Conservation (phyloP, 148 eudicot species). For the Beta vulgaris region DNA sequence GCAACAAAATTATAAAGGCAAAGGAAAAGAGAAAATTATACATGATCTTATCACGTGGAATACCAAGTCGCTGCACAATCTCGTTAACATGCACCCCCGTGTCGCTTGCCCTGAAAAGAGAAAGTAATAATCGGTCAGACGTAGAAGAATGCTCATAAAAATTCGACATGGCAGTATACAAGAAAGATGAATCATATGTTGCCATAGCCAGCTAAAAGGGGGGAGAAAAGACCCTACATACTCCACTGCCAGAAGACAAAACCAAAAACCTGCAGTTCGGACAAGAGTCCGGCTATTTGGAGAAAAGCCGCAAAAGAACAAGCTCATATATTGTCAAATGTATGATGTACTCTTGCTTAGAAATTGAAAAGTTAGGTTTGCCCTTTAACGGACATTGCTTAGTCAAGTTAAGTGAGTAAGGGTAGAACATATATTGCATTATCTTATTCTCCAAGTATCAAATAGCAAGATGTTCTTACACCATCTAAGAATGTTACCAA, state of each 20-base stretch:
- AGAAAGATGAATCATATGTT: neutral
- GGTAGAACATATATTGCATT: too few species aligned
- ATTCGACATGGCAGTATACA: neutral
- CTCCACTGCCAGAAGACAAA: neutral
- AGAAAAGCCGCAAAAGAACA: too few species aligned
- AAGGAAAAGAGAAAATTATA: slow-evolving; percentile 20
- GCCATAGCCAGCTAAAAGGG: neutral
- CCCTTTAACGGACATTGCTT: too few species aligned
- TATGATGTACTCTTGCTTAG: too few species aligned
- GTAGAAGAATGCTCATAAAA: neutral
- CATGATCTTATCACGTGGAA: slow-evolving; percentile 59
- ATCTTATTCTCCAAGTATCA: too few species aligned
- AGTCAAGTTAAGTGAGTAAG: too few species aligned
- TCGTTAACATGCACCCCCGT: slow-evolving; percentile 57
- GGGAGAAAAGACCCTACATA: neutral
- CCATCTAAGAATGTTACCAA: neutral
- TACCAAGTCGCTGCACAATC: slow-evolving; percentile 45
- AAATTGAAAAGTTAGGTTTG: too few species aligned
- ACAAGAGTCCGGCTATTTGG: too few species aligned
- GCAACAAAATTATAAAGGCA: slow-evolving; percentile 7
- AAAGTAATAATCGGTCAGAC: neutral
- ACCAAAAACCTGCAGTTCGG: neutral
- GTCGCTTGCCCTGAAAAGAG: slow-evolving; percentile 32
- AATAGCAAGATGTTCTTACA: neutral
- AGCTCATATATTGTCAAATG: too few species aligned